Evolutionary conservation across 768 basidiomycete species (phyloP), one percentile per base, ranked within the genome.

Genomic region (Leccinum obscurum): DNA sequence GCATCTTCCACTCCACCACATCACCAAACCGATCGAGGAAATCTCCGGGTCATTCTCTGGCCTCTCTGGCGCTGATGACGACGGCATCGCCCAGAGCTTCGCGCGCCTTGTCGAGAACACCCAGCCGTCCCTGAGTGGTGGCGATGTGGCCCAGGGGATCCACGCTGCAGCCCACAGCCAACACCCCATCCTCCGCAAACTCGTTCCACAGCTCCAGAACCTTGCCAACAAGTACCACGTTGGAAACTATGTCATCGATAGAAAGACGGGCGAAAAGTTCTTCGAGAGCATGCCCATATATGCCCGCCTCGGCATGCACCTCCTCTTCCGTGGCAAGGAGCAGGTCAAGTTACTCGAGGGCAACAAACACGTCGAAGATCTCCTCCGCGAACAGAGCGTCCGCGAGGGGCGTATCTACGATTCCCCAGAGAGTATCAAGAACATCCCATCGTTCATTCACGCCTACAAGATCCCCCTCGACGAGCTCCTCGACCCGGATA

Each of bases 231-330:
- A 77, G 30, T 81, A 82, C 62, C 86, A 88, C 57, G 73, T 82
- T 54, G 86, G 86, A 3, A 88, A 88, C 66, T 88, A 75, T 66
- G 84, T 86, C 28, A 68, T 78, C 22, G 71, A 83, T 32, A 76
- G 85, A 41, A 79, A 75, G 7, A 76, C 78, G 1, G 75, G 72
- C 7, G 76, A 85, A 67, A 80, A 79, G 66, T 77, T 86, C 60
- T 90, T 89, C 59, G 89, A 91, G 75, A 79, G 79, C 34, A 91
- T 91, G 89, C 89, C 89, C 1, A 77, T 90, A 49, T 90, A 85
- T 65, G 81, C 83, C 2, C 77, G 85, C 71, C 77, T 89, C 51
- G 87, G 86, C 7, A 92, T 92, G 90, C 90, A 92, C 66, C 78
- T 92, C 6, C 72, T 92, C 28, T 92, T 90, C 65, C 83, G 83